Evolutionary conservation across 1,139 yeast species (phyloP).

Genomic region (Candida smagusa): DNA sequence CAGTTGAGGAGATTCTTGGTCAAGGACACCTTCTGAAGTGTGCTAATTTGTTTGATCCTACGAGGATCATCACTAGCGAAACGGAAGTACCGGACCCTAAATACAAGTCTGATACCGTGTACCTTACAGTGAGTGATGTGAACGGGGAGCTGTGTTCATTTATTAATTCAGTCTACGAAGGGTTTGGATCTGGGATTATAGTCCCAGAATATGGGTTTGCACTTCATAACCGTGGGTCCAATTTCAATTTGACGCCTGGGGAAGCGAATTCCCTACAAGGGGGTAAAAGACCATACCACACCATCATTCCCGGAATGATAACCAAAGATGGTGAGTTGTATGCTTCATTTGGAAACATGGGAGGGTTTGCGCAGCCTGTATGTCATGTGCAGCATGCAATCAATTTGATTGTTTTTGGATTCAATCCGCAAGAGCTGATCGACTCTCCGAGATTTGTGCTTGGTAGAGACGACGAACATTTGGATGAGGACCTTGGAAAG

Average conservation of each 20-base stretch:
- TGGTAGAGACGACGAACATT: constrained; percentile 44
- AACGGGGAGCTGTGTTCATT: constrained; percentile 83
- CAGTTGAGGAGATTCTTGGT: constrained; percentile 34
- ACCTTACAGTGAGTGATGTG: constrained; percentile 64
- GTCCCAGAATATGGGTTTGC: constrained; percentile 69
- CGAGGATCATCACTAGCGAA: constrained; percentile 38
- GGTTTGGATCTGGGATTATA: constrained; percentile 71
- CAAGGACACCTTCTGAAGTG: constrained; percentile 48
- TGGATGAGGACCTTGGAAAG: constrained; percentile 48
- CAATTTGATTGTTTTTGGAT: constrained; percentile 59
- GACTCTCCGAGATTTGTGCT: constrained; percentile 76
- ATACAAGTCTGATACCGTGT: constrained; percentile 73
- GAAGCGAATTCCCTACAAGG: constrained; percentile 64
- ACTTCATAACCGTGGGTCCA: constrained; percentile 74
- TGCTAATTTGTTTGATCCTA: constrained; percentile 42
- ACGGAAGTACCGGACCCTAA: constrained; percentile 61
- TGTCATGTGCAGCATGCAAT: constrained; percentile 79
- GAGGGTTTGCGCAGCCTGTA: constrained; percentile 85
- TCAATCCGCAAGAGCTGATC: constrained; percentile 70
- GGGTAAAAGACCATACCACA: constrained; percentile 75
- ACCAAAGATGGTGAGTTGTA: constrained; percentile 48
- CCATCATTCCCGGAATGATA: constrained; percentile 81
- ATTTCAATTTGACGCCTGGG: constrained; percentile 61
- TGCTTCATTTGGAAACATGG: constrained; percentile 83
- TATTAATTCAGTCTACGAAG: constrained; percentile 69